Evolutionary conservation across 2,329 filamentous ascomycete species (phyloP).

Genomic region (Trichoderma citrinoviride): DNA sequence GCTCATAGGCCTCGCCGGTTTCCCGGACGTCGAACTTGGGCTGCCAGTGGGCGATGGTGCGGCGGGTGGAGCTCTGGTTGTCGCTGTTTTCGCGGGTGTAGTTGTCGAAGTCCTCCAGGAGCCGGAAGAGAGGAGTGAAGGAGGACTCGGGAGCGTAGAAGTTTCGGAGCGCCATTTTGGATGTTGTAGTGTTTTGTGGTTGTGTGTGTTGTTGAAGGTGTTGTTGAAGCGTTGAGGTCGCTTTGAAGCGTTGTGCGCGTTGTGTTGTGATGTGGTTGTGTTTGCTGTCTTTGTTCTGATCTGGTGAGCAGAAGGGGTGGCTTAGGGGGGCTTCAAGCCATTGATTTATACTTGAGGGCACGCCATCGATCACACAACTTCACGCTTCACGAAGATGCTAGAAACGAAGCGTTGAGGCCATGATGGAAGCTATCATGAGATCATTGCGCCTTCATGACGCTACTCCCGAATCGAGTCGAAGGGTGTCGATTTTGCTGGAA

Average conservation of each 20-base stretch:
- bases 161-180: constrained; percentile 53
- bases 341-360: too few relatives aligned
- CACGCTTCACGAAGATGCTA: too few relatives aligned
- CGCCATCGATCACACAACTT: too few relatives aligned
- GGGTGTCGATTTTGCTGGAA: too few relatives aligned
- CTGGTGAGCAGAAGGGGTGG: too few relatives aligned
- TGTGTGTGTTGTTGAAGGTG: background rate
- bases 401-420: too few relatives aligned
- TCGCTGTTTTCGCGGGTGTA: constrained; percentile 40
- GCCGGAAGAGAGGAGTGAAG: constrained; percentile 55
- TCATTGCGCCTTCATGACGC: too few relatives aligned
- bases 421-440: too few relatives aligned
- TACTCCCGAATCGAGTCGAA: too few relatives aligned
- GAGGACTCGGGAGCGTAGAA: constrained; percentile 46
- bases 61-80: constrained; percentile 23
- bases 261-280: background rate
- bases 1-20: constrained; percentile 61
- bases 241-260: background rate
- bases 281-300: background rate
- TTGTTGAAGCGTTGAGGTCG: background rate
- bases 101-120: constrained; percentile 57
- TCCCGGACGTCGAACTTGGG: constrained; percentile 74
- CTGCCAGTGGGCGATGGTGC: constrained; percentile 49
- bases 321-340: background rate
- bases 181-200: background rate